These are phyloP conservation scores for Rhinocladiella mackenziei DNA, from an alignment of 2,329 filamentous ascomycete species.

Conservation along the genomic window DNA sequence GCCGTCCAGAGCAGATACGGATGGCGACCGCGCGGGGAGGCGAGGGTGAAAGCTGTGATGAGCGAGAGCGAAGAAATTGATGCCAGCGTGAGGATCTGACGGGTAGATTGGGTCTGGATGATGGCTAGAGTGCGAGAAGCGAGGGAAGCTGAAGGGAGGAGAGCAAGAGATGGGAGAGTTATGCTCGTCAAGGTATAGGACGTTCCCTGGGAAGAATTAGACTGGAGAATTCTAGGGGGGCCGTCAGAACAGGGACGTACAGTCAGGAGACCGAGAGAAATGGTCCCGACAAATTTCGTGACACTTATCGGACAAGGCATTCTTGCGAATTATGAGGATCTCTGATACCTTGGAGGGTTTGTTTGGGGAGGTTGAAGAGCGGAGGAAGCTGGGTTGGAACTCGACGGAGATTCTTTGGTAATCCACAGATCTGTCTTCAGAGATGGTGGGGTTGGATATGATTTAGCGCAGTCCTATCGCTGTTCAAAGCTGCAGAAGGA, in stretches of 20 bases:
- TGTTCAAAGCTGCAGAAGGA: neutral
- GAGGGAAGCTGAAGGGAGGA: constrained; percentile 69
- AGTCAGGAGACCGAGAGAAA: constrained; percentile 82
- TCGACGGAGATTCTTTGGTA: no score
- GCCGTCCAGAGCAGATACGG: constrained; percentile 88
- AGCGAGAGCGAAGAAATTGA: constrained; percentile 67
- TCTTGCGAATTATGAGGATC: constrained; percentile 1
- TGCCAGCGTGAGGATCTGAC: constrained; percentile 64
- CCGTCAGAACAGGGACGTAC: constrained; percentile 51
- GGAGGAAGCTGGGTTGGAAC: no score
- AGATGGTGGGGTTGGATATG: no score
- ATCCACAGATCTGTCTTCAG: no score
- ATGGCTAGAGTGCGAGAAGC: constrained; percentile 68
- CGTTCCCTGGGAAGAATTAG: constrained; percentile 60
- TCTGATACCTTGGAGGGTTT: neutral
- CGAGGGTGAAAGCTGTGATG: constrained; percentile 71
- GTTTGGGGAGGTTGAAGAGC: no score
- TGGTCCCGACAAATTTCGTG: constrained; percentile 89
- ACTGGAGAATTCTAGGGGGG: constrained; percentile 2
- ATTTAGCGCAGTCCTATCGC: no score
- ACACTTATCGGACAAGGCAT: constrained; percentile 61
- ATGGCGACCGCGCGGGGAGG: constrained; percentile 70
- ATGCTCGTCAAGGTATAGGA: constrained; percentile 79
- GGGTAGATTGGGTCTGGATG: constrained; percentile 59
- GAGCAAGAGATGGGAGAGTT: constrained; percentile 73